These are phyloP conservation scores for Diaporthe humulicola DNA, from an alignment of 2,329 filamentous ascomycete genomes.

Conservation along the genomic window DNA sequence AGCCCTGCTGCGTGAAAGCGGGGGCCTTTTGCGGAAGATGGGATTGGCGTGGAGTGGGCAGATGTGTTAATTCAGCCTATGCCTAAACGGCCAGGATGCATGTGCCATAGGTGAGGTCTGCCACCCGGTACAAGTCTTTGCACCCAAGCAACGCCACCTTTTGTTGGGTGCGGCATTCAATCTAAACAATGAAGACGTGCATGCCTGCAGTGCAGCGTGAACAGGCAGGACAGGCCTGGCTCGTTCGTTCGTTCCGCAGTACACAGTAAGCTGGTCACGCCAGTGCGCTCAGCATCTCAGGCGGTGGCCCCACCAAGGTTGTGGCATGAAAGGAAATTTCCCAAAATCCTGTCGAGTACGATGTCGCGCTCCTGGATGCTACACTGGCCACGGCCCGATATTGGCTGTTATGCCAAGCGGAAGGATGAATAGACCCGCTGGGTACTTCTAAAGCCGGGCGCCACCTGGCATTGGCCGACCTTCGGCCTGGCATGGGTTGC, in stretches of 20 bases:
- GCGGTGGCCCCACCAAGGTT: not conserved
- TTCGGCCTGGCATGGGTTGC: not conserved
- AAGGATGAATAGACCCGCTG: not conserved
- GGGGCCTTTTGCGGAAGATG: not conserved
- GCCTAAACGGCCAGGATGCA: not conserved
- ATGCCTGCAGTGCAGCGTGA: not conserved
- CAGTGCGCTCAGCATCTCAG: not conserved
- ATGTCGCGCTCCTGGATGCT: not conserved
- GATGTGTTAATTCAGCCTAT: not conserved
- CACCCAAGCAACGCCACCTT: not conserved
- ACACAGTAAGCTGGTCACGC: not conserved
- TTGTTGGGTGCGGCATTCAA: not conserved
- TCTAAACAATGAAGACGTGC: not conserved
- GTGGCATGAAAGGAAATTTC: not conserved
- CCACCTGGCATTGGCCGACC: not conserved
- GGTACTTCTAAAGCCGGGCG: not conserved
- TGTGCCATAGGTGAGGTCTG: not conserved
- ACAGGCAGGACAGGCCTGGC: not conserved
- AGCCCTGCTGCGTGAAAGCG: not conserved
- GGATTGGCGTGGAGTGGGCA: not conserved
- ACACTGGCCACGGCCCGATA: not conserved
- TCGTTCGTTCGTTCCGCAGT: not conserved
- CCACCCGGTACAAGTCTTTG: not conserved
- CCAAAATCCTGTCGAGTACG: not conserved
- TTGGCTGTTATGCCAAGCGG: not conserved